Conservation (phyloP, 495 filamentous ascomycete species). For the Xylaria bambusicola region DNA sequence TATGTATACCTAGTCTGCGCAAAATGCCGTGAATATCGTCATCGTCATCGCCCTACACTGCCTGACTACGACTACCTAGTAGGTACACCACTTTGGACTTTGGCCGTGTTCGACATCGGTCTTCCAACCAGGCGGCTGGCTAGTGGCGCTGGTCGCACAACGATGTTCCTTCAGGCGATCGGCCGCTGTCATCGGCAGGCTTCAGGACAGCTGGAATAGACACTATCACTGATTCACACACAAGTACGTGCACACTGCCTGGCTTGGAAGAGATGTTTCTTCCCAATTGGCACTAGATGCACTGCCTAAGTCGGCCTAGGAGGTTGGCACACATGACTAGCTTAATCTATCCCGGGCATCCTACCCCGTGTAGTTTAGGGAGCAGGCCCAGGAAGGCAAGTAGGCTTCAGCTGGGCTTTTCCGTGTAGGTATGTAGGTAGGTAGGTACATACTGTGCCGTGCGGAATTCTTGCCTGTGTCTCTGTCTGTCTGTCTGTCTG, state of each 20-base stretch:
- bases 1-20: too few relatives aligned
- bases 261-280: slow-evolving; percentile 6
- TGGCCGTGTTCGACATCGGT: neutral
- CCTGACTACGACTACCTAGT: too few relatives aligned
- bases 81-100: too few relatives aligned
- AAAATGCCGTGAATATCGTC: too few relatives aligned
- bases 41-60: too few relatives aligned
- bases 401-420: slow-evolving; percentile 2
- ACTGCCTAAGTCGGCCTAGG: neutral
- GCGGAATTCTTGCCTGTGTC: neutral
- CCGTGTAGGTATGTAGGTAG: too few relatives aligned
- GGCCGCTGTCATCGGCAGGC: neutral
- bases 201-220: neutral
- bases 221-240: too few relatives aligned
- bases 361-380: slow-evolving; percentile 1
- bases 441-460: neutral
- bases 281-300: slow-evolving; percentile 1
- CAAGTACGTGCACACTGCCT: neutral
- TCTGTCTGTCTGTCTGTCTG: too few relatives aligned
- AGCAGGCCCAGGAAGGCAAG: neutral
- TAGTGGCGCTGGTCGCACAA: neutral
- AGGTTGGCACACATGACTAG: slow-evolving; percentile 8
- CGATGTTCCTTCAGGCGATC: slow-evolving; percentile 13
- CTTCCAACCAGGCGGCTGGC: neutral
- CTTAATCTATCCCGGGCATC: slow-evolving; percentile 18